These are phyloP conservation scores for Pseudoscleropodium purum DNA, from an alignment of 225 moss, liverwort and hornwort genomes.

Conservation along the genomic window DNA sequence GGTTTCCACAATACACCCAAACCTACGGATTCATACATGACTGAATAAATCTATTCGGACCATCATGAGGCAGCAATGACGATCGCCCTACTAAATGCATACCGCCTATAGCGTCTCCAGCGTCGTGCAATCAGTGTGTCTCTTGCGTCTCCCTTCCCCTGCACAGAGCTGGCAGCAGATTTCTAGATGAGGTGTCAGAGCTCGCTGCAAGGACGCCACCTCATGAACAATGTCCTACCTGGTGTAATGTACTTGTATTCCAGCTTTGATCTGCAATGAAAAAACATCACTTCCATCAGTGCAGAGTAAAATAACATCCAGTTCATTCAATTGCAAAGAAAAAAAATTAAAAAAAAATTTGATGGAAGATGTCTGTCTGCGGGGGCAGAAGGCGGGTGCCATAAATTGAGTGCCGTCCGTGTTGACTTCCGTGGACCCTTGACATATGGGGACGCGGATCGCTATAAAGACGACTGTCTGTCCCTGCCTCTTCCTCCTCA, in stretches of 20 bases:
- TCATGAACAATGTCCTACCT: neutral
- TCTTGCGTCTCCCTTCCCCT: neutral
- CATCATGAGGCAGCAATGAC: neutral
- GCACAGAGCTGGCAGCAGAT: neutral
- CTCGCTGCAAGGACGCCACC: neutral
- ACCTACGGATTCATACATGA: neutral
- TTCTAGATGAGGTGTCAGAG: neutral
- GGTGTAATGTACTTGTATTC: neutral
- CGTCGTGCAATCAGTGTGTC: neutral
- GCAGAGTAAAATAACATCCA: too few species aligned
- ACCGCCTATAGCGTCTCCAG: neutral
- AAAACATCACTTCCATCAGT: neutral
- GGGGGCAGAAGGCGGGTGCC: neutral
- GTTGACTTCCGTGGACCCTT: constrained; percentile 20
- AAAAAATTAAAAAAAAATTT: neutral
- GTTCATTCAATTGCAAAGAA: neutral
- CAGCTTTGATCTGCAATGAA: neutral
- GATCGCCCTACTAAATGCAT: neutral
- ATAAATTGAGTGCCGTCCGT: neutral
- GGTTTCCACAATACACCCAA: neutral
- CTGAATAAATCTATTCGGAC: neutral
- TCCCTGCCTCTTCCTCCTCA: neutral
- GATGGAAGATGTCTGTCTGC: neutral
- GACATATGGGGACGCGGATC: neutral
- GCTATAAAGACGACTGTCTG: neutral